A percentile compares a stretch with the other conserved stretches of the same genome.
Conservation (phyloP, 140 eudicot genomes). For the Oenanthe javanica region DNA sequence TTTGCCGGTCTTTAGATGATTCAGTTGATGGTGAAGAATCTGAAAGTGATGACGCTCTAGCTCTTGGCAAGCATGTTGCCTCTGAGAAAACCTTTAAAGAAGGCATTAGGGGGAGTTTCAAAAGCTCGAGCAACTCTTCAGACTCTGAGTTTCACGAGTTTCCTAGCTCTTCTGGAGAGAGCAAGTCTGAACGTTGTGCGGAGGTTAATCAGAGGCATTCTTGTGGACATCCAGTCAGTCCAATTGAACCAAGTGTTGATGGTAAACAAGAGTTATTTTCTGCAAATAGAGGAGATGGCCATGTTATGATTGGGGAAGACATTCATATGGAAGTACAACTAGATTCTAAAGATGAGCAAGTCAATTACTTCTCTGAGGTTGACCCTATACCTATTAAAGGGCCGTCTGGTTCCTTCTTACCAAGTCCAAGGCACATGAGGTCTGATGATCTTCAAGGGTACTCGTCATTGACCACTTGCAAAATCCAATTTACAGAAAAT, state of each 20-base stretch:
- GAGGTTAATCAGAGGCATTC: slow-evolving; percentile 13
- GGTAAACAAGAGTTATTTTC: slow-evolving; percentile 20
- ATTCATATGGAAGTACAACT: slow-evolving; percentile 13
- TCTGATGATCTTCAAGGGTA: slow-evolving; percentile 58
- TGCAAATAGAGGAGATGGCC: slow-evolving; percentile 17
- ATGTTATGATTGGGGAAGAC: slow-evolving; percentile 15
- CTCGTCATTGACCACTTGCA: slow-evolving; percentile 44
- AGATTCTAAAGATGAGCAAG: slow-evolving; percentile 27
- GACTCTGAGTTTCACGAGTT: slow-evolving; percentile 24
- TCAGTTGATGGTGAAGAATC: slow-evolving; percentile 18
- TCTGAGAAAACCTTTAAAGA: slow-evolving; percentile 9
- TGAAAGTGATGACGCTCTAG: slow-evolving; percentile 16
- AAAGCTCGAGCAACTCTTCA: slow-evolving; percentile 23
- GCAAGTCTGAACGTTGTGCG: slow-evolving; percentile 16
- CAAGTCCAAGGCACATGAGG: slow-evolving; percentile 62
- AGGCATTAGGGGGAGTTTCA: slow-evolving; percentile 21
- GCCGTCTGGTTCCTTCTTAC: slow-evolving; percentile 86
- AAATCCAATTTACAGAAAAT: slow-evolving; percentile 47
- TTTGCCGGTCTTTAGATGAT: background rate
- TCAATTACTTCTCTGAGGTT: slow-evolving; percentile 43
- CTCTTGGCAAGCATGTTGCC: slow-evolving; percentile 14
- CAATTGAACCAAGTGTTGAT: slow-evolving; percentile 1
- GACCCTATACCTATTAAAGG: slow-evolving; percentile 64
- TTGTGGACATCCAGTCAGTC: slow-evolving; percentile 1
- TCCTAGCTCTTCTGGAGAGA: slow-evolving; percentile 15